A percentile compares a stretch with the other conserved stretches of the same genome.
These are phyloP conservation scores for Pythium sukuiense DNA, from an alignment of 352 stramenopile species.

Conservation along the genomic window DNA sequence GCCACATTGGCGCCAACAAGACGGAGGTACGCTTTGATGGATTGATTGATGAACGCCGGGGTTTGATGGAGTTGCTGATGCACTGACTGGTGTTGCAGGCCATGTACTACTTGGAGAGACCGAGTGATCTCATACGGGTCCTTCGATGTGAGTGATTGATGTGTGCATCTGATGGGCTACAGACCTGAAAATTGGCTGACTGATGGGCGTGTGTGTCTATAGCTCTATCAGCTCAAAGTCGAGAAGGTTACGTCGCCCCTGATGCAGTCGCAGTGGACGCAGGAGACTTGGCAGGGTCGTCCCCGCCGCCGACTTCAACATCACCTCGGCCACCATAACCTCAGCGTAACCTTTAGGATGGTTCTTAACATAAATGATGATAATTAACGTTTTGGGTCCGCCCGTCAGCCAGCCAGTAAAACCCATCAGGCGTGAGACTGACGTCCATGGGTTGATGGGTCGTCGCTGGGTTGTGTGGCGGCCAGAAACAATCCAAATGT, in stretches of 20 bases:
- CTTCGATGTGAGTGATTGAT: constrained; percentile 44
- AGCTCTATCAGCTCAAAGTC: constrained; percentile 62
- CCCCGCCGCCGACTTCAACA: constrained; percentile 2
- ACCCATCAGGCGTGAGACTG: constrained; percentile 3
- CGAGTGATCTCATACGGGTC: constrained; percentile 57
- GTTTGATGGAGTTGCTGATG: neutral
- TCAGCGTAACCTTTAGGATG: neutral
- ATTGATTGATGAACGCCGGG: neutral
- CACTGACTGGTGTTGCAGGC: constrained; percentile 32
- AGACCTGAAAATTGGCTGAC: neutral
- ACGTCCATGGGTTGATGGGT: constrained; percentile 2
- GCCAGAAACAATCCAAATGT: constrained; percentile 7
- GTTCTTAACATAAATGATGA: neutral
- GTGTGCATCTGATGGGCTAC: too few species aligned
- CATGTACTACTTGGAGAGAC: constrained; percentile 71
- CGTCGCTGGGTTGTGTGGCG: constrained; percentile 3
- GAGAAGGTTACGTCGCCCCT: constrained; percentile 37
- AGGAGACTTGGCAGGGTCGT: neutral
- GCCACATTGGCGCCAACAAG: constrained; percentile 71
- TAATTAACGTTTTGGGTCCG: neutral
- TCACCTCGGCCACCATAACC: neutral
- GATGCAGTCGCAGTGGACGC: constrained; percentile 13
- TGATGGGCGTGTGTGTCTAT: neutral
- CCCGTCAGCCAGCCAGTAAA: neutral
- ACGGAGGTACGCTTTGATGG: constrained; percentile 43